Conservation (phyloP, 2,329 filamentous ascomycete genomes). For the Penicillium sumatraense region DNA sequence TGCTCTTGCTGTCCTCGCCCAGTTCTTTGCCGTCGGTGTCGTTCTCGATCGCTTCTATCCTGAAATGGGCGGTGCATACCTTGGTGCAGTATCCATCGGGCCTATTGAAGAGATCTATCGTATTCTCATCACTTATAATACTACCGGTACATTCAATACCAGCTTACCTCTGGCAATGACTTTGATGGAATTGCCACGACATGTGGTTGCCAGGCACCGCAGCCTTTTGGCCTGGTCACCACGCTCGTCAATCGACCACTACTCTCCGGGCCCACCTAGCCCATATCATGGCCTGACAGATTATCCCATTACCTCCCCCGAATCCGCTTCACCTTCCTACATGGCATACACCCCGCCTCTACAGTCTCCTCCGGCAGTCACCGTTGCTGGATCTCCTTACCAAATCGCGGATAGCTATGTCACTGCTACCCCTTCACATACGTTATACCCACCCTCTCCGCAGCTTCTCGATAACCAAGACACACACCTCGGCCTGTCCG, state of each 20-base stretch:
- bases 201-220: conserved; percentile 71
- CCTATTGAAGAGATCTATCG: conserved; percentile 87
- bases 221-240: conserved; percentile 68
- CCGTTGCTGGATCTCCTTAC: conserved; percentile 44
- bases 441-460: conserved; percentile 42
- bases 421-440: conserved; percentile 40
- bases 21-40: conserved; percentile 88
- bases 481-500: conserved; percentile 31
- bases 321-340: conserved; percentile 42
- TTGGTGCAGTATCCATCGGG: conserved; percentile 75
- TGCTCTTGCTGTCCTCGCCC: conserved; percentile 80
- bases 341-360: conserved; percentile 47
- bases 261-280: conserved; percentile 42
- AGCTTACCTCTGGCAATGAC: conserved; percentile 65
- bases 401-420: conserved; percentile 37
- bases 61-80: conserved; percentile 87
- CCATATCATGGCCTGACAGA: conserved; percentile 39
- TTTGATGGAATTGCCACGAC: conserved; percentile 74
- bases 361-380: conserved; percentile 45
- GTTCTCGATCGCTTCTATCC: conserved; percentile 90
- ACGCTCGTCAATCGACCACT: conserved; percentile 42
- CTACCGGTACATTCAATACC: conserved; percentile 60
- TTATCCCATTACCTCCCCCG: conserved; percentile 37
- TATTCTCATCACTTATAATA: conserved; percentile 71
- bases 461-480: conserved; percentile 42